Conservation (phyloP, 306 rosid species). For the Ceratonia siliqua region DNA sequence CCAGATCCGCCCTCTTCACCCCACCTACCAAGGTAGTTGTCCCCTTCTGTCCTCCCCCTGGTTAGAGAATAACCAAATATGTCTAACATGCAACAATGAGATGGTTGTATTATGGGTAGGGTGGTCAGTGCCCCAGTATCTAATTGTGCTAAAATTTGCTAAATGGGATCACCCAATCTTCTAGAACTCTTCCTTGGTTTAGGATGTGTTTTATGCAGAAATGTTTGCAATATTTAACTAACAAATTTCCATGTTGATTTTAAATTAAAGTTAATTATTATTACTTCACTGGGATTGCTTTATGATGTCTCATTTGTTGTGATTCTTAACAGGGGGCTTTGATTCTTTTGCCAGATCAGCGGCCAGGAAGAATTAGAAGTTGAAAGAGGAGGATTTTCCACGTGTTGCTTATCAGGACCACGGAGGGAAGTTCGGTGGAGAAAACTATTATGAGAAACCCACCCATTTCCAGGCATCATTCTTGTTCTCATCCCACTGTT, state of each 20-base stretch:
- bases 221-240: neutral
- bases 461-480: slow-evolving; percentile 19
- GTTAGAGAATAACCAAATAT: neutral
- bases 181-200: neutral
- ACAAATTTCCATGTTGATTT: neutral
- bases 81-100: neutral
- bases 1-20: slow-evolving; percentile 92
- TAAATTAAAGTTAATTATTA: neutral
- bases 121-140: neutral
- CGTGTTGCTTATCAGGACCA: slow-evolving; percentile 29
- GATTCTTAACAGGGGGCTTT: slow-evolving; percentile 51
- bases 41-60: slow-evolving; percentile 6
- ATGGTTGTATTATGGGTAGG: neutral
- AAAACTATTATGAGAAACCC: slow-evolving; percentile 25
- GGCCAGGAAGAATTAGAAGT: slow-evolving; percentile 37
- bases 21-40: slow-evolving; percentile 67
- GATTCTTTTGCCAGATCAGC: slow-evolving; percentile 47
- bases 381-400: slow-evolving; percentile 49
- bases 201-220: neutral
- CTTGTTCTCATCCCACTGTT: slow-evolving; percentile 22
- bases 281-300: slow-evolving; percentile 24
- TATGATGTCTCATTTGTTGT: slow-evolving; percentile 36
- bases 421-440: slow-evolving; percentile 42
- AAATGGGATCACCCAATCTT: neutral
- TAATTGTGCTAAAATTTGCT: neutral